Conservation (phyloP, 495 filamentous ascomycete genomes). For the Neurospora sp. region DNA sequence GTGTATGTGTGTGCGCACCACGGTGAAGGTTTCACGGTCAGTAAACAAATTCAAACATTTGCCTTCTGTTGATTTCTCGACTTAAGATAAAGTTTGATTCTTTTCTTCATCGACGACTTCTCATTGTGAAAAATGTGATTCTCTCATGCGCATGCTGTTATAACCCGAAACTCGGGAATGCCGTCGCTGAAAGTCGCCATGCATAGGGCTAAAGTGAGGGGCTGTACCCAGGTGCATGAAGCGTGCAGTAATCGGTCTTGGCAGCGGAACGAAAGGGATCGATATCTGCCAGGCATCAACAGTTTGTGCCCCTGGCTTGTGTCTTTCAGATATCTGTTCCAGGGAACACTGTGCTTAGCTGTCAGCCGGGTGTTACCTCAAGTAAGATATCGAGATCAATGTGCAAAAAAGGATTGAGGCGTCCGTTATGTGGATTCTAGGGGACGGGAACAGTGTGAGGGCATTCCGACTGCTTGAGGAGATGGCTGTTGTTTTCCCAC, state of each 20-base stretch:
- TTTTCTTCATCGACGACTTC: neutral
- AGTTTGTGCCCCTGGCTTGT: neutral
- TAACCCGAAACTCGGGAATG: neutral
- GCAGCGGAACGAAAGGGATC: neutral
- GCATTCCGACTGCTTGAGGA: neutral
- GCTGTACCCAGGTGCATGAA: conserved; percentile 1
- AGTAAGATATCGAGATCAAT: neutral
- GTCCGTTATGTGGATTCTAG: neutral
- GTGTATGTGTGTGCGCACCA: neutral
- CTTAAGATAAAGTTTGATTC: no score
- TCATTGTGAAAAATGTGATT: neutral
- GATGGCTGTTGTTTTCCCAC: neutral
- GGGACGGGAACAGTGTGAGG: neutral
- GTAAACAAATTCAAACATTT: neutral
- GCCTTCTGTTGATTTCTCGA: neutral
- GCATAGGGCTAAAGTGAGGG: conserved; percentile 22
- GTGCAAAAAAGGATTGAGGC: neutral
- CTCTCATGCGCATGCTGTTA: neutral
- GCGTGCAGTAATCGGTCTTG: neutral
- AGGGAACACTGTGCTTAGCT: neutral
- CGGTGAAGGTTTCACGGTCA: neutral
- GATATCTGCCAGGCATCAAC: conserved; percentile 1
- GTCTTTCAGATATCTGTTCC: neutral
- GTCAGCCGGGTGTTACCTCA: neutral
- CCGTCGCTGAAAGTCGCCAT: neutral